Conservation (phyloP, 2,329 filamentous ascomycete genomes). For the Fusarium concolor region DNA sequence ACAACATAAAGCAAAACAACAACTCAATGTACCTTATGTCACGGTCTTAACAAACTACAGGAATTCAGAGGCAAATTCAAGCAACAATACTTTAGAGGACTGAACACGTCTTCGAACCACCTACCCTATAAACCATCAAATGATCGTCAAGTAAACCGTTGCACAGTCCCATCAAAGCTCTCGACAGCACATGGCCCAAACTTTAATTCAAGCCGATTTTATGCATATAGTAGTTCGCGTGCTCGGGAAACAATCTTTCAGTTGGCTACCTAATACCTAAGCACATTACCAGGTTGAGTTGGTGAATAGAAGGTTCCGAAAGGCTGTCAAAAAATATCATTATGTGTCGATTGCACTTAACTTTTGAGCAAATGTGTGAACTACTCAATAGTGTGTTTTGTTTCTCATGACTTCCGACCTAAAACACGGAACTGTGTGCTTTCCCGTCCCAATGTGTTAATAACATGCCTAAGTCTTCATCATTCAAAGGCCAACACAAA, state of each 20-base stretch:
- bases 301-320: not conserved
- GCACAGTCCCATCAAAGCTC: too few relatives aligned
- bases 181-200: too few relatives aligned
- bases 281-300: not conserved
- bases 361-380: not conserved
- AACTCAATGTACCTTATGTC: not conserved
- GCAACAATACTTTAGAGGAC: not conserved
- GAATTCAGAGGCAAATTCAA: not conserved
- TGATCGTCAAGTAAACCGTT: too few relatives aligned
- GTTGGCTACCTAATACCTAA: not conserved
- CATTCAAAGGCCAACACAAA: constrained; percentile 24
- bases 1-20: constrained; percentile 57
- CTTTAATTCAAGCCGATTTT: not conserved
- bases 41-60: not conserved
- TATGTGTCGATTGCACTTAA: not conserved
- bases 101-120: not conserved
- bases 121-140: not conserved
- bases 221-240: not conserved
- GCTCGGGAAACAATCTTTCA: too few relatives aligned
- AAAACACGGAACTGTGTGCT: not conserved
- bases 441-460: not conserved
- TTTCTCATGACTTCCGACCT: constrained; percentile 1
- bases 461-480: not conserved
- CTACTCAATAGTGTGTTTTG: not conserved
- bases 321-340: not conserved